phyloP scores from a whole-genome alignment of 148 eudicot genomes.

The Chenopodium berlandieri region DNA sequence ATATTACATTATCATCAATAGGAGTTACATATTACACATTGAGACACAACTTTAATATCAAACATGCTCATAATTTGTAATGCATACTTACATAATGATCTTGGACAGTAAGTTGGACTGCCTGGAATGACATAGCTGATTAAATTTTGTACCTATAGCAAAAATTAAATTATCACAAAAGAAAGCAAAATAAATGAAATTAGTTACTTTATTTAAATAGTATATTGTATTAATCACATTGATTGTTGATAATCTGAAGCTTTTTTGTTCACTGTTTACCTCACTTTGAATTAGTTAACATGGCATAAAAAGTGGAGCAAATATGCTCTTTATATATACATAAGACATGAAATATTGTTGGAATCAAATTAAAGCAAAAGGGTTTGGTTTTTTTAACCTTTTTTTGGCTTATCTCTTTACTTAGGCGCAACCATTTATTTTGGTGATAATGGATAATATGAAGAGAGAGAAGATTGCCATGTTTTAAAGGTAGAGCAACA shows the following conservation, averaged over 20 bases:
- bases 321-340: not conserved
- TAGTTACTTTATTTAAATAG: not conserved
- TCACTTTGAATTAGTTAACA: not conserved
- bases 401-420: slow-evolving; percentile 31
- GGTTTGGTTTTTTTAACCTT: not conserved
- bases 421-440: slow-evolving; percentile 30
- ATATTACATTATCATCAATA: not conserved
- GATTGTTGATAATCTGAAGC: not conserved
- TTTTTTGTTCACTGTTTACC: not conserved
- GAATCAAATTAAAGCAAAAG: slow-evolving; percentile 36
- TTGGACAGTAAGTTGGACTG: slow-evolving; percentile 55
- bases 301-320: not conserved
- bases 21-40: not conserved
- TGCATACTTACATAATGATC: slow-evolving; percentile 52
- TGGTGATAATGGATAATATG: slow-evolving; percentile 19
- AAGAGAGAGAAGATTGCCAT: slow-evolving; percentile 19
- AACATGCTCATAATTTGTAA: not conserved
- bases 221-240: too few species aligned
- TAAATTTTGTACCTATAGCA: not conserved
- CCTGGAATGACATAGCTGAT: slow-evolving; percentile 48
- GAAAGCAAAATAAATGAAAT: too few species aligned
- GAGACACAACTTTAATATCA: too few species aligned
- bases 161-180: too few species aligned
- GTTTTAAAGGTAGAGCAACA: slow-evolving; percentile 24
- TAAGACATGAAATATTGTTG: slow-evolving; percentile 10